Evolutionary conservation across 257 asterid genomes (phyloP).

Genomic region (Solanum dulcamara): DNA sequence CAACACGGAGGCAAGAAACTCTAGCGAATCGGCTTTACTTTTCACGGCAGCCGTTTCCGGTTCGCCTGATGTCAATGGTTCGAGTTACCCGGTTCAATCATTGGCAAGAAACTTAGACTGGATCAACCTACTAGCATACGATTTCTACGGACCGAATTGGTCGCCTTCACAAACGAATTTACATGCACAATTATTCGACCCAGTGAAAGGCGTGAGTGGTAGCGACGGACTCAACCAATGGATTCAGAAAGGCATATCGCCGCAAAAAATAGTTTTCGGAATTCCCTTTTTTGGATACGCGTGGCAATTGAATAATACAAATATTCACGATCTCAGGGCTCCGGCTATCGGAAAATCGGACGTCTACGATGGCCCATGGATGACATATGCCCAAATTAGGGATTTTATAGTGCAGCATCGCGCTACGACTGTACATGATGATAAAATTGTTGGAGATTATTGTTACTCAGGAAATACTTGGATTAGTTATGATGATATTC

Average conservation of each 20-base stretch:
- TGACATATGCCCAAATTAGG: background rate
- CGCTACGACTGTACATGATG: constrained; percentile 1
- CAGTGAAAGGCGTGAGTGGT: background rate
- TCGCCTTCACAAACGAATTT: background rate
- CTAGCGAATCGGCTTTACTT: background rate
- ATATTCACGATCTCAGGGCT: background rate
- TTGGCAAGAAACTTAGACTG: background rate
- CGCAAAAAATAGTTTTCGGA: background rate
- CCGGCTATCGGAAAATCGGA: background rate
- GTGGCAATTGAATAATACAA: background rate
- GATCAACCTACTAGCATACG: background rate
- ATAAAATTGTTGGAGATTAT: constrained; percentile 22
- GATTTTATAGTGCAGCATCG: background rate
- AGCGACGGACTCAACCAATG: background rate
- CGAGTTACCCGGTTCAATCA: background rate
- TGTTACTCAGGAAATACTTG: constrained; percentile 32
- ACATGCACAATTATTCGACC: background rate
- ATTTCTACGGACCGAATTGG: background rate
- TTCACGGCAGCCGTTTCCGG: background rate
- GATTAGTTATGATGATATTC: constrained; percentile 38
- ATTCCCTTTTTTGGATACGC: background rate
- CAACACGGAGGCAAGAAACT: constrained; percentile 11
- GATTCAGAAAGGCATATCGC: background rate
- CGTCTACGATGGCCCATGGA: background rate
- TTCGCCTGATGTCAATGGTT: background rate